phyloP scores from a whole-genome alignment of 1,139 yeast genomes.

The Ashbya aceris region DNA sequence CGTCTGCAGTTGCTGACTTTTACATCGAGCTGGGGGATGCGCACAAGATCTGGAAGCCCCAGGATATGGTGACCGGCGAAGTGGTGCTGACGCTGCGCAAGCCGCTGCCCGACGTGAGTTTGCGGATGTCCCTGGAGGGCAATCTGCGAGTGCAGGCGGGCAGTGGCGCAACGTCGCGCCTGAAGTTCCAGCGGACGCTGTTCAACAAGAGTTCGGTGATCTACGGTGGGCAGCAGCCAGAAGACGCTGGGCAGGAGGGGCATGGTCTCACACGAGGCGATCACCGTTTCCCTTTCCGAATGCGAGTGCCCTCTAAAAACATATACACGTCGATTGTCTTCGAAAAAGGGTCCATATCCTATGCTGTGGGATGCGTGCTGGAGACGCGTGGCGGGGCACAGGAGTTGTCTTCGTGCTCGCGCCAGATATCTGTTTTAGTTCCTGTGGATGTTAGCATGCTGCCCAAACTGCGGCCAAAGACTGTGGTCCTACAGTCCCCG shows the following conservation, averaged over 20 bases:
- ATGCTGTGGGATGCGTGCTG: slow-evolving; percentile 51
- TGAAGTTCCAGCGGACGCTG: slow-evolving; percentile 35
- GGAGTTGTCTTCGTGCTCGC: slow-evolving; percentile 36
- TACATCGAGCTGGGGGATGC: slow-evolving; percentile 64
- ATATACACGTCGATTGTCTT: slow-evolving; percentile 71
- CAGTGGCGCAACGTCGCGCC: slow-evolving; percentile 22
- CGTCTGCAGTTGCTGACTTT: slow-evolving; percentile 34
- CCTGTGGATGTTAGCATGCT: slow-evolving; percentile 66
- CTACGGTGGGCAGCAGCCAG: slow-evolving; percentile 40
- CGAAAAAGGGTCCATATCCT: slow-evolving; percentile 76
- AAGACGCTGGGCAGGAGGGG: slow-evolving; percentile 19
- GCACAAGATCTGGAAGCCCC: slow-evolving; percentile 51
- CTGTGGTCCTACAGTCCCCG: slow-evolving; percentile 46
- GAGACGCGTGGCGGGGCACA: slow-evolving; percentile 13
- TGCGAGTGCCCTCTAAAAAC: slow-evolving; percentile 62
- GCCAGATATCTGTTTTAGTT: slow-evolving; percentile 49
- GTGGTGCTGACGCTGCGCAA: slow-evolving; percentile 47
- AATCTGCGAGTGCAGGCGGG: slow-evolving; percentile 44
- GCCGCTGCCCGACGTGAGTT: slow-evolving; percentile 45
- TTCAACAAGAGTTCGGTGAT: slow-evolving; percentile 58
- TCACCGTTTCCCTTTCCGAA: slow-evolving; percentile 79
- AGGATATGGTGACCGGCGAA: slow-evolving; percentile 57
- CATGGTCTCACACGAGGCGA: slow-evolving; percentile 65
- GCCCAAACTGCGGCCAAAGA: slow-evolving; percentile 59
- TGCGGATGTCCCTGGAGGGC: slow-evolving; percentile 48